A percentile compares a stretch with the other conserved stretches of the same genome.
These are phyloP conservation scores for Dactylellina leptospora DNA, from an alignment of 2,329 filamentous ascomycete genomes.

Conservation along the genomic window DNA sequence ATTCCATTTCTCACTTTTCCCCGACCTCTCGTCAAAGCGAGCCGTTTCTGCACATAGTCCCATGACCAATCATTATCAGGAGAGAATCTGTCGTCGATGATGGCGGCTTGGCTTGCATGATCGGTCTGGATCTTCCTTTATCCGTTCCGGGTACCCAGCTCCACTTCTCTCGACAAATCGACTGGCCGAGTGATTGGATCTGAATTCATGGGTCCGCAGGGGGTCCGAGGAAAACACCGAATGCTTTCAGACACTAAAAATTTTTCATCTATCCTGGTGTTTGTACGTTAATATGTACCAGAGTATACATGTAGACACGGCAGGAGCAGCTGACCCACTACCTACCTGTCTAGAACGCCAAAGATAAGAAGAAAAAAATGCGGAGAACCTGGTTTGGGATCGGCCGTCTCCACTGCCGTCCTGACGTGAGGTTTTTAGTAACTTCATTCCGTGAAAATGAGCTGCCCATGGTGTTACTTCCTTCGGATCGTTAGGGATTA, in stretches of 20 bases:
- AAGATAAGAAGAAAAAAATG: constrained; percentile 48
- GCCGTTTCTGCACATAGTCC: constrained; percentile 23
- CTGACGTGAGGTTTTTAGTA: constrained; percentile 26
- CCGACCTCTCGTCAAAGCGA: constrained; percentile 4
- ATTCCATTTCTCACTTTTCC: constrained; percentile 11
- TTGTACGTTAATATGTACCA: constrained; percentile 19
- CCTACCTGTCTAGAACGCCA: constrained; percentile 29
- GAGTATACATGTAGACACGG: constrained; percentile 40
- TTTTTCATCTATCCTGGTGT: constrained; percentile 19
- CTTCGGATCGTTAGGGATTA: not conserved
- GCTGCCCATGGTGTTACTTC: not conserved
- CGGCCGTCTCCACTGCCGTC: constrained; percentile 23
- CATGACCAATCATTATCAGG: constrained; percentile 32
- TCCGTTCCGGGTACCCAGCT: constrained; percentile 44
- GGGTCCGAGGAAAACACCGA: constrained; percentile 16
- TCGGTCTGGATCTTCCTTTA: constrained; percentile 54
- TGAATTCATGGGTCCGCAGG: no score
- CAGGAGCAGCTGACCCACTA: constrained; percentile 43
- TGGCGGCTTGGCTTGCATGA: constrained; percentile 50
- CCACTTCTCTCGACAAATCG: constrained; percentile 20
- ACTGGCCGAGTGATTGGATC: constrained; percentile 14
- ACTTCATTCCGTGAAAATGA: constrained; percentile 24
- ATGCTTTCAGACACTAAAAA: constrained; percentile 12
- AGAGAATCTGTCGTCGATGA: constrained; percentile 1
- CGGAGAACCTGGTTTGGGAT: constrained; percentile 52